Percentiles rank a stretch among this genome's conserved stretches.
Evolutionary conservation across 116 monocot species (phyloP).

Genomic region (Dioscorea cayenensis): DNA sequence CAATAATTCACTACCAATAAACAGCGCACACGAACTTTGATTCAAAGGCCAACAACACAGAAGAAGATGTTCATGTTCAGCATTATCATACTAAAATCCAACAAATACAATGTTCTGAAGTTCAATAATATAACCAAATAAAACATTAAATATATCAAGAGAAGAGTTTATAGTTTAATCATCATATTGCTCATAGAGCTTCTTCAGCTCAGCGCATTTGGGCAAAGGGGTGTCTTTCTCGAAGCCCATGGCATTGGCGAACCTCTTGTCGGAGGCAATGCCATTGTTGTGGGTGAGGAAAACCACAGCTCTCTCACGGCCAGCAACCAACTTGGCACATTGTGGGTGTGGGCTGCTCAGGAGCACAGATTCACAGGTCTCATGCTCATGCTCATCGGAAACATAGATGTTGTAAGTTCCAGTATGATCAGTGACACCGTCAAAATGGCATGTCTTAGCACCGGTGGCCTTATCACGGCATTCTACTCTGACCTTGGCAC

Average conservation of each 20-base stretch:
- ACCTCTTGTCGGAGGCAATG: slow-evolving; percentile 32
- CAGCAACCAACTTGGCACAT: slow-evolving; percentile 32
- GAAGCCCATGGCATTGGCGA: slow-evolving; percentile 58
- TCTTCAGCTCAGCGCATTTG: slow-evolving; percentile 31
- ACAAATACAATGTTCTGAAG: too few relatives aligned
- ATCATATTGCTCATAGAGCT: slow-evolving; percentile 35
- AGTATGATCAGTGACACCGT: slow-evolving; percentile 43
- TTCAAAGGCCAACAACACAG: too few relatives aligned
- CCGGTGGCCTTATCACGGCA: slow-evolving; percentile 40
- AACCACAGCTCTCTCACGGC: slow-evolving; percentile 57
- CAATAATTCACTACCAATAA: too few relatives aligned
- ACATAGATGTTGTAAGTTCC: slow-evolving; percentile 62
- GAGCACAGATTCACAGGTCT: slow-evolving; percentile 55
- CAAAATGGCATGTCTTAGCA: slow-evolving; percentile 30
- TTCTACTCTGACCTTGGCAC: slow-evolving; percentile 67
- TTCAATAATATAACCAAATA: too few relatives aligned
- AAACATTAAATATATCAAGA: background rate
- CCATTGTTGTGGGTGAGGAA: slow-evolving; percentile 63
- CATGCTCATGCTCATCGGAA: slow-evolving; percentile 39
- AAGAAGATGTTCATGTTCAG: too few relatives aligned
- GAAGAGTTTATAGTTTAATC: background rate
- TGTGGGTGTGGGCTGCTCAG: slow-evolving; percentile 46
- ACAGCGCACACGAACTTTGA: too few relatives aligned
- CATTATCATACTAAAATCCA: too few relatives aligned
- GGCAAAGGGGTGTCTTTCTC: slow-evolving; percentile 16